phyloP scores from a whole-genome alignment of 306 rosid species.

The Cucurbita argyrosperma region DNA sequence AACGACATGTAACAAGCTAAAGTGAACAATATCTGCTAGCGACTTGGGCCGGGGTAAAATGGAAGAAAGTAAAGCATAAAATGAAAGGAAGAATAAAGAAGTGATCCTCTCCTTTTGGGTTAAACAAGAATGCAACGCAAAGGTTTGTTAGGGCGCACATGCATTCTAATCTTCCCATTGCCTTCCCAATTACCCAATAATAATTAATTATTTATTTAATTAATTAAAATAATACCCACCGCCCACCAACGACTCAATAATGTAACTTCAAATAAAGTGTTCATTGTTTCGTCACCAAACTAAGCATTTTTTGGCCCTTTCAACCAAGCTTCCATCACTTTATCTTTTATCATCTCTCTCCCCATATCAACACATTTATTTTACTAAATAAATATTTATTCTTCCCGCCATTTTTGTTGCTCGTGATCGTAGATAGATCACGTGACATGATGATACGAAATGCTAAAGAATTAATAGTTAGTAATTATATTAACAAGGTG shows the following conservation, averaged over 20 bases:
- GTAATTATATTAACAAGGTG: no score
- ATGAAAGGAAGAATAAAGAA: background rate
- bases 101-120: background rate
- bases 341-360: background rate
- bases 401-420: no score
- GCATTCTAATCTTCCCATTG: background rate
- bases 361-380: background rate
- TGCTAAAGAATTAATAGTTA: no score
- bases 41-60: no score
- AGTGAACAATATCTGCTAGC: no score
- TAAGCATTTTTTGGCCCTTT: conserved; percentile 3
- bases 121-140: background rate
- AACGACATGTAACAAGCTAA: no score
- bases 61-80: background rate
- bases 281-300: background rate
- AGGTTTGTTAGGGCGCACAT: background rate
- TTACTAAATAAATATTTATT: no score
- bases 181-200: background rate
- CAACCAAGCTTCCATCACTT: background rate
- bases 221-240: background rate
- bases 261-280: background rate
- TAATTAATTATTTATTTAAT: background rate
- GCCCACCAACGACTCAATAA: conserved; percentile 3
- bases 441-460: no score
- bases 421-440: no score